Percentiles rank a stretch among this genome's conserved stretches.
Evolutionary conservation across 805 yeast genomes (phyloP).

Genomic region (Yamadazyma scolyti): DNA sequence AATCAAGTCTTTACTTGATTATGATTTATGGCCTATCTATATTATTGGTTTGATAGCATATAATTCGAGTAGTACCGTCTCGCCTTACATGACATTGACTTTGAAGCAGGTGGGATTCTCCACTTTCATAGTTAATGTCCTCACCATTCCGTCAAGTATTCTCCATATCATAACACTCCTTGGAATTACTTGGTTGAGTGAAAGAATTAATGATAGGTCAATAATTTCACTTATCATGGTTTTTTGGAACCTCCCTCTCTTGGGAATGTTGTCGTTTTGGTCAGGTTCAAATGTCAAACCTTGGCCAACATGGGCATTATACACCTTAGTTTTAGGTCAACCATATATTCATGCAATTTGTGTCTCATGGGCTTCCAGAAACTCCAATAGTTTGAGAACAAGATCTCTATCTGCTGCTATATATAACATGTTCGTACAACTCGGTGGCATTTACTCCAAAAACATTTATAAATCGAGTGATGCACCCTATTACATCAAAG

Average conservation of each 20-base stretch:
- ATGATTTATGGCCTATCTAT: conserved; percentile 26
- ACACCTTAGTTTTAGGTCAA: conserved; percentile 23
- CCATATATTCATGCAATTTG: conserved; percentile 31
- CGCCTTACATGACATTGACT: conserved; percentile 46
- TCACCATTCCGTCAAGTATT: conserved; percentile 19
- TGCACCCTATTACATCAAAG: conserved; percentile 23
- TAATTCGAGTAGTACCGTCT: conserved; percentile 12
- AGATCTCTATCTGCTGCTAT: conserved; percentile 26
- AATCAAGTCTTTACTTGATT: conserved; percentile 15
- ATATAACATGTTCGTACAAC: conserved; percentile 23
- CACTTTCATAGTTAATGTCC: conserved; percentile 18
- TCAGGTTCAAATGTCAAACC: conserved; percentile 31
- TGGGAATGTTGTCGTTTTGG: conserved; percentile 37
- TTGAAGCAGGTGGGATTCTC: conserved; percentile 31
- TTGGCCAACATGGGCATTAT: conserved; percentile 43
- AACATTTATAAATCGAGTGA: conserved; percentile 25
- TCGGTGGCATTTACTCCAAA: conserved; percentile 20
- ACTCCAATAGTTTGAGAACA: conserved; percentile 21
- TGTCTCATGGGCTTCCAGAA: conserved; percentile 26
- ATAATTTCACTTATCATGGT: conserved; percentile 20
- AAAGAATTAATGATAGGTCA: conserved; percentile 26
- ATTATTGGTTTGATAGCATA: conserved; percentile 32
- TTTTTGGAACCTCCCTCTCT: conserved; percentile 28
- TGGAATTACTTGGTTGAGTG: conserved; percentile 32
- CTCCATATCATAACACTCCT: conserved; percentile 34